These are phyloP conservation scores for Orychophragmus violaceus DNA, from an alignment of 345 rosid species.

Conservation along the genomic window DNA sequence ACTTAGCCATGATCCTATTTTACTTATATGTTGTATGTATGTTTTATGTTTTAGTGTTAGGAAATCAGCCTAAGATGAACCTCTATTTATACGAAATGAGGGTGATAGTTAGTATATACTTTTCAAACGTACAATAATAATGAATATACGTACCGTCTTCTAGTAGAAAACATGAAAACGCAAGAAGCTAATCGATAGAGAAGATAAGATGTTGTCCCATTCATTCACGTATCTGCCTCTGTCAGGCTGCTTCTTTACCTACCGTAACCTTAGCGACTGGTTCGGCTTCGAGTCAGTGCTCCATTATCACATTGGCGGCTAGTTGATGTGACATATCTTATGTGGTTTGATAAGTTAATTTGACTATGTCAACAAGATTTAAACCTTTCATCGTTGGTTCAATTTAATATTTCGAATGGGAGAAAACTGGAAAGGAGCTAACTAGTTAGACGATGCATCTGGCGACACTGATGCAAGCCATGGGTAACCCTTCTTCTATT, in stretches of 20 bases:
- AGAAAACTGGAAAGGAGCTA: background rate
- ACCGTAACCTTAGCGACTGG: background rate
- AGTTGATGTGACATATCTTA: background rate
- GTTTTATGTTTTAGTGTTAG: background rate
- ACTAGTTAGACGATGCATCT: background rate
- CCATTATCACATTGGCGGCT: background rate
- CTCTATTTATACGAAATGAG: slow-evolving; percentile 4
- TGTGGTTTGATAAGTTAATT: background rate
- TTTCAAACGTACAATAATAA: background rate
- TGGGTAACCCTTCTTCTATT: background rate
- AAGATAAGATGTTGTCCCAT: background rate
- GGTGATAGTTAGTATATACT: background rate
- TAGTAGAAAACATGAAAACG: background rate
- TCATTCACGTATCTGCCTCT: background rate
- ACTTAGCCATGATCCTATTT: slow-evolving; percentile 5
- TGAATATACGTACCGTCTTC: background rate
- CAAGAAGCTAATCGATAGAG: background rate
- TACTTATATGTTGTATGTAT: background rate
- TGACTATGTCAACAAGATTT: background rate
- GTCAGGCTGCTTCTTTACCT: background rate
- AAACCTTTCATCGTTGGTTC: background rate
- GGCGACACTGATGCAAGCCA: background rate
- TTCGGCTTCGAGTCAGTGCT: background rate
- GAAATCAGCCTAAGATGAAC: background rate
- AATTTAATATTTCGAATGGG: background rate